phyloP scores from a whole-genome alignment of 169 alveolate species.

The Eimeria acervulina region DNA sequence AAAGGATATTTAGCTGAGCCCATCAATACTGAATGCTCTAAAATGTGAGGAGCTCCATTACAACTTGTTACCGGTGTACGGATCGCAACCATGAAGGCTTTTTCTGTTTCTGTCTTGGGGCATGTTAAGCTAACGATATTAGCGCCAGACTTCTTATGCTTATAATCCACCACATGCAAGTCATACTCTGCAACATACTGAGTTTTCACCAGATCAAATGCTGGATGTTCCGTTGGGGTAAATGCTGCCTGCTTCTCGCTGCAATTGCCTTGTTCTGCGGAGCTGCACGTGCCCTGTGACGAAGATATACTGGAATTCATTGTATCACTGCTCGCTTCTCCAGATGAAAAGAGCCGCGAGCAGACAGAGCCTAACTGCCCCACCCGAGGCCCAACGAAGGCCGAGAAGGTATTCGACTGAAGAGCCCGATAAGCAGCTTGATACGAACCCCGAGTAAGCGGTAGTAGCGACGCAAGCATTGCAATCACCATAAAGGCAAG shows the following conservation, averaged over 20 bases:
- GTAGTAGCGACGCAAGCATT: neutral
- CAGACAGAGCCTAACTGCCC: neutral
- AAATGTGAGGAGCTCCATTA: conserved; percentile 89
- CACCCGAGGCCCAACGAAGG: neutral
- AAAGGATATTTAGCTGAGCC: conserved; percentile 92
- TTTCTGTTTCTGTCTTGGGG: conserved; percentile 52
- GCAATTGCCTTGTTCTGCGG: neutral
- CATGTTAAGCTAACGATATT: conserved; percentile 2
- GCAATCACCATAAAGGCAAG: neutral
- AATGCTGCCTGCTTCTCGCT: neutral
- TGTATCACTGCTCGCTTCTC: neutral
- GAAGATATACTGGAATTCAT: neutral
- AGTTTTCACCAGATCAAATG: conserved; percentile 37
- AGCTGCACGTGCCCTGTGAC: neutral
- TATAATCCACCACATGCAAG: neutral
- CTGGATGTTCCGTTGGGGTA: conserved; percentile 65
- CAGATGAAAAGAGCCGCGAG: neutral
- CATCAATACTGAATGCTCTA: conserved; percentile 94
- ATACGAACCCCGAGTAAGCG: neutral
- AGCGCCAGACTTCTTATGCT: conserved; percentile 70
- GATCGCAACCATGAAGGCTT: conserved; percentile 72
- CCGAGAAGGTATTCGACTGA: neutral
- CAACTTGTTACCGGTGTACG: conserved; percentile 80
- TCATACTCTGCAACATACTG: conserved; percentile 61
- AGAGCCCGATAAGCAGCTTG: neutral